A percentile compares a stretch with the other conserved stretches of the same genome.
These are phyloP conservation scores for Tylopilus rubrobrunneus DNA, from an alignment of 768 basidiomycete species.

Conservation along the genomic window DNA sequence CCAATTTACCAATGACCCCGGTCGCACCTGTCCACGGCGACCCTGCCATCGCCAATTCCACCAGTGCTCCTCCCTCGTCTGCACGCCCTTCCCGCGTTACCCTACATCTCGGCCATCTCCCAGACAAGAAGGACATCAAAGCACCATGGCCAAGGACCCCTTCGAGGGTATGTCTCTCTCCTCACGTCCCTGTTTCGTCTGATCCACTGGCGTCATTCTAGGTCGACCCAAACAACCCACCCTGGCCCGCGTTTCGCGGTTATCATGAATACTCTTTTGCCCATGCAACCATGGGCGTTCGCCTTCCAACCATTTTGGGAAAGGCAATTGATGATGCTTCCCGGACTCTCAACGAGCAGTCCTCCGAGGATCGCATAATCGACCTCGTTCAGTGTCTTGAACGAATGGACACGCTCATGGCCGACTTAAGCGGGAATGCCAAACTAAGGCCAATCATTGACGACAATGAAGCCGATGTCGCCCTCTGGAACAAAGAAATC, in stretches of 20 bases:
- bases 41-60: background rate
- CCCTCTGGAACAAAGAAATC: conserved; percentile 96
- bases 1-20: conserved; percentile 6
- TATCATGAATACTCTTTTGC: conserved; percentile 82
- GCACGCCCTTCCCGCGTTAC: conserved; percentile 57
- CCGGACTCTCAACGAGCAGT: conserved; percentile 83
- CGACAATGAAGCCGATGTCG: conserved; percentile 88
- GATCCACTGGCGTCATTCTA: conserved; percentile 16
- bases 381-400: conserved; percentile 86
- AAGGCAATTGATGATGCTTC: conserved; percentile 93
- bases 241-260: conserved; percentile 77
- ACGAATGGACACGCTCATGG: conserved; percentile 88
- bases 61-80: conserved; percentile 15
- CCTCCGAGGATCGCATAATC: conserved; percentile 74
- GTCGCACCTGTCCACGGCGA: background rate
- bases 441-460: conserved; percentile 86
- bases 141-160: conserved; percentile 73
- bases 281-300: conserved; percentile 94
- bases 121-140: conserved; percentile 68
- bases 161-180: conserved; percentile 46
- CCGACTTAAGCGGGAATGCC: conserved; percentile 76
- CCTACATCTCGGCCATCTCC: conserved; percentile 70
- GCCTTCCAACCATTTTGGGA: conserved; percentile 90
- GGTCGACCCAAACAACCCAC: conserved; percentile 83
- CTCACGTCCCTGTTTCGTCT: background rate